Evolutionary conservation across 2,329 filamentous ascomycete genomes (phyloP).

Genomic region (Diaporthe vaccinii): DNA sequence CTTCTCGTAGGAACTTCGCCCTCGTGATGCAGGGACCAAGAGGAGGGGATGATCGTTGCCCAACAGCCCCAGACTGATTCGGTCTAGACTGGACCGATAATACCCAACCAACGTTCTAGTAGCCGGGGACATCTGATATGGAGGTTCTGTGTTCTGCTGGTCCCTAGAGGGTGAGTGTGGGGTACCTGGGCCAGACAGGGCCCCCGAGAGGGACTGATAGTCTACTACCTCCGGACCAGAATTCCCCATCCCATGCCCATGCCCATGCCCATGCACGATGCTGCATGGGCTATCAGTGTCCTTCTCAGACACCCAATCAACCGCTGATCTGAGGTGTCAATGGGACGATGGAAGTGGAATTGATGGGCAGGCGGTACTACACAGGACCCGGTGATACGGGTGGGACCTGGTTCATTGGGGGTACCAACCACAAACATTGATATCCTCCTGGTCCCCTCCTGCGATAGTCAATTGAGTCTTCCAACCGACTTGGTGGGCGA

Average conservation of each 20-base stretch:
- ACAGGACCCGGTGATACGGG: constrained; percentile 22
- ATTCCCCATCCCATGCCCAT: background rate
- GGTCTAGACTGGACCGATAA: constrained; percentile 7
- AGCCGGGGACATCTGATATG: background rate
- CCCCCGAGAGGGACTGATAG: background rate
- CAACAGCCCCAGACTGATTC: background rate
- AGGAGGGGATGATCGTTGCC: constrained; percentile 25
- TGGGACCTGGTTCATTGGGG: constrained; percentile 27
- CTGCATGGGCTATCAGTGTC: constrained; percentile 29
- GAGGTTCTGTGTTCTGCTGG: background rate
- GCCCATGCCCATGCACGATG: constrained; percentile 13
- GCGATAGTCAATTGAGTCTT: background rate
- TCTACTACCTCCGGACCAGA: background rate
- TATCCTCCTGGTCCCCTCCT: constrained; percentile 15
- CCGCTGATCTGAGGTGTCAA: constrained; percentile 4
- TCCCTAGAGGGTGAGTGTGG: constrained; percentile 22
- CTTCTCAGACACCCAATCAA: constrained; percentile 24
- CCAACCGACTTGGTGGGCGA: background rate
- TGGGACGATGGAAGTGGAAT: constrained; percentile 13
- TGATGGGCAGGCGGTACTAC: constrained; percentile 14
- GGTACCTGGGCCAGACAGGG: constrained; percentile 1
- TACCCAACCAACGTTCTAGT: background rate
- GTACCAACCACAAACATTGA: background rate
- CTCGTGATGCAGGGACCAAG: constrained; percentile 26
- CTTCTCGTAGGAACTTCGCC: background rate